Evolutionary conservation across 768 basidiomycete genomes (phyloP).

Genomic region (Cantharellus anzutake): DNA sequence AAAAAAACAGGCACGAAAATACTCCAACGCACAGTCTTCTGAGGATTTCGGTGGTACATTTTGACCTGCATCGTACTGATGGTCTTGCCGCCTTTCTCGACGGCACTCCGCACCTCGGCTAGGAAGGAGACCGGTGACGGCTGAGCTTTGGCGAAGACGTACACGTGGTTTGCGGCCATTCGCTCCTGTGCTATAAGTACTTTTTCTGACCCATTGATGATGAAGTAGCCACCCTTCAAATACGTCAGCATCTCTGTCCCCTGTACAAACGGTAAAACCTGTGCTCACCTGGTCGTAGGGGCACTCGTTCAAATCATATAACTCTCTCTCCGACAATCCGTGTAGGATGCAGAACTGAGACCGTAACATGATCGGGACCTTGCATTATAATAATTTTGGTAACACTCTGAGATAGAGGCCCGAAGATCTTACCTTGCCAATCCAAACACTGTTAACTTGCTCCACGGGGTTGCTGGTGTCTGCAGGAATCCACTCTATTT

Average conservation of each 20-base stretch:
- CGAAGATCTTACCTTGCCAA: slow-evolving; percentile 54
- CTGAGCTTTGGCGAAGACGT: slow-evolving; percentile 95
- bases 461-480: slow-evolving; percentile 37
- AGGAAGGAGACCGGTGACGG: slow-evolving; percentile 91
- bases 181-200: slow-evolving; percentile 99
- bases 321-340: slow-evolving; percentile 54
- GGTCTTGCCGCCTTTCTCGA: slow-evolving; percentile 96
- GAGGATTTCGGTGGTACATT: slow-evolving; percentile 81
- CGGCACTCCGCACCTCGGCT: slow-evolving; percentile 91
- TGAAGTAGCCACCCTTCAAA: slow-evolving; percentile 81
- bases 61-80: slow-evolving; percentile 97
- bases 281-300: slow-evolving; percentile 57
- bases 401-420: slow-evolving; percentile 10
- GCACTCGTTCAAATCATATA: slow-evolving; percentile 90
- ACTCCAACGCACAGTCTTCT: slow-evolving; percentile 50
- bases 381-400: not conserved
- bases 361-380: slow-evolving; percentile 97
- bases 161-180: slow-evolving; percentile 99
- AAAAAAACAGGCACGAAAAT: not conserved
- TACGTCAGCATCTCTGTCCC: not conserved
- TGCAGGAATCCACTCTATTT: slow-evolving; percentile 57
- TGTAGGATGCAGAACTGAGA: slow-evolving; percentile 89
- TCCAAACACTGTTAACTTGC: slow-evolving; percentile 74
- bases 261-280: not conserved
- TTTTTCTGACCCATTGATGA: slow-evolving; percentile 99